These are phyloP conservation scores for Cladophialophora yegresii DNA, from an alignment of 2,329 filamentous ascomycete genomes.

Conservation along the genomic window DNA sequence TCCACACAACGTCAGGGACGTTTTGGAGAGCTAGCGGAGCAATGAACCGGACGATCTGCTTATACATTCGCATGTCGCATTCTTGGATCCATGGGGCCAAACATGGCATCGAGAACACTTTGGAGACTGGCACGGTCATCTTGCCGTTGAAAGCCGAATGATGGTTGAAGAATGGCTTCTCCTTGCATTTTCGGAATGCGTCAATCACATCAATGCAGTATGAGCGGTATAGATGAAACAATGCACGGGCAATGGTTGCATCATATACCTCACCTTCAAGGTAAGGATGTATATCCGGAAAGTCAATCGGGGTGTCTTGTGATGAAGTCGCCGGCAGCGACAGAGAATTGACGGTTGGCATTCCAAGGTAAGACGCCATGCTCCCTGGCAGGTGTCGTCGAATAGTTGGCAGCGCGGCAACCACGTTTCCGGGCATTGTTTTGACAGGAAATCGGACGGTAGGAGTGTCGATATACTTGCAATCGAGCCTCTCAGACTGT, in stretches of 20 bases:
- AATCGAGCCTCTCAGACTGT: slow-evolving; percentile 30
- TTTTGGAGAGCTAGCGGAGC: slow-evolving; percentile 88
- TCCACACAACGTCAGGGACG: slow-evolving; percentile 81
- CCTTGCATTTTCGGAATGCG: slow-evolving; percentile 92
- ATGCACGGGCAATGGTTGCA: slow-evolving; percentile 78
- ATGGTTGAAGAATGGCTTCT: slow-evolving; percentile 93
- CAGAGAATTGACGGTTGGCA: slow-evolving; percentile 34
- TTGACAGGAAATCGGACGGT: slow-evolving; percentile 32
- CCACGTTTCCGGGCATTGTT: slow-evolving; percentile 26
- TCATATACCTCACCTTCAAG: slow-evolving; percentile 70
- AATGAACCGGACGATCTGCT: slow-evolving; percentile 93
- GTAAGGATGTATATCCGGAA: slow-evolving; percentile 85
- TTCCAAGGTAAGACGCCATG: slow-evolving; percentile 51
- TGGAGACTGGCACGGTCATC: slow-evolving; percentile 93
- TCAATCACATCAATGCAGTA: slow-evolving; percentile 96
- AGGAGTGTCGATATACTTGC: slow-evolving; percentile 35
- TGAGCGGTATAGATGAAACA: slow-evolving; percentile 85
- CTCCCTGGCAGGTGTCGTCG: slow-evolving; percentile 39
- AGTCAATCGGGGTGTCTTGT: slow-evolving; percentile 69
- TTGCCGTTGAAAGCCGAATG: slow-evolving; percentile 96
- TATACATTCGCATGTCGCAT: slow-evolving; percentile 93
- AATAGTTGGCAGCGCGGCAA: slow-evolving; percentile 36
- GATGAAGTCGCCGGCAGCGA: slow-evolving; percentile 58
- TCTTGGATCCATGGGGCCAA: slow-evolving; percentile 92
- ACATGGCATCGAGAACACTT: slow-evolving; percentile 77